Conservation (phyloP, 2,329 filamentous ascomycete species). For the Cladophialophora exuberans region DNA sequence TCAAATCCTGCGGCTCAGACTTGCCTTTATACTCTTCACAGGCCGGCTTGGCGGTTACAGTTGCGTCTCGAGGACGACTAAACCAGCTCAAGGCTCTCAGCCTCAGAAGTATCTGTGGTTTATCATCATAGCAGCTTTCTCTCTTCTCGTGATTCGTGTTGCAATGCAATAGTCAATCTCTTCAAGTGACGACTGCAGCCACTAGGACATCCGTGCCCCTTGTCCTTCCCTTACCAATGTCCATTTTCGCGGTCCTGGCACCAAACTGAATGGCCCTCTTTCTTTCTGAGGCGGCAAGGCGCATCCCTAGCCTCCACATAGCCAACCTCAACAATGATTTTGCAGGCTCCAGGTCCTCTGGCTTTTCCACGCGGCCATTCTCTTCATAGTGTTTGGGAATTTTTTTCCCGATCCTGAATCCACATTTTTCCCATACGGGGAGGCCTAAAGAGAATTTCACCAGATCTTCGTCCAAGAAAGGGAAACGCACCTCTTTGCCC, state of each 20-base stretch:
- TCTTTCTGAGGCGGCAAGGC: conserved; percentile 76
- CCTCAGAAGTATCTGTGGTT: conserved; percentile 75
- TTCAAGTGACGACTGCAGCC: not conserved
- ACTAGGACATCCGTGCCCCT: conserved; percentile 66
- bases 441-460: conserved; percentile 76
- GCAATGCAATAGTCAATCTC: not conserved
- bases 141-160: not conserved
- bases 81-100: conserved; percentile 40
- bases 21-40: conserved; percentile 38
- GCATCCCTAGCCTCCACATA: conserved; percentile 74
- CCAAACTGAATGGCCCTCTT: conserved; percentile 91
- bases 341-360: conserved; percentile 66
- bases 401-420: conserved; percentile 61
- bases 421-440: conserved; percentile 84
- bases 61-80: conserved; percentile 30
- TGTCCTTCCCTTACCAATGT: conserved; percentile 55
- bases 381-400: conserved; percentile 29
- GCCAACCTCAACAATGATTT: conserved; percentile 81
- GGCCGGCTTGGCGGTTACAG: conserved; percentile 24
- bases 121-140: conserved; percentile 33
- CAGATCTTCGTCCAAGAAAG: conserved; percentile 84
- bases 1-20: conserved; percentile 33
- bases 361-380: not conserved
- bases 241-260: conserved; percentile 81
- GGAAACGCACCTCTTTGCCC: conserved; percentile 86